These are phyloP conservation scores for Zymoseptoria ardabiliae DNA, from an alignment of 2,329 filamentous ascomycete species.

Conservation along the genomic window DNA sequence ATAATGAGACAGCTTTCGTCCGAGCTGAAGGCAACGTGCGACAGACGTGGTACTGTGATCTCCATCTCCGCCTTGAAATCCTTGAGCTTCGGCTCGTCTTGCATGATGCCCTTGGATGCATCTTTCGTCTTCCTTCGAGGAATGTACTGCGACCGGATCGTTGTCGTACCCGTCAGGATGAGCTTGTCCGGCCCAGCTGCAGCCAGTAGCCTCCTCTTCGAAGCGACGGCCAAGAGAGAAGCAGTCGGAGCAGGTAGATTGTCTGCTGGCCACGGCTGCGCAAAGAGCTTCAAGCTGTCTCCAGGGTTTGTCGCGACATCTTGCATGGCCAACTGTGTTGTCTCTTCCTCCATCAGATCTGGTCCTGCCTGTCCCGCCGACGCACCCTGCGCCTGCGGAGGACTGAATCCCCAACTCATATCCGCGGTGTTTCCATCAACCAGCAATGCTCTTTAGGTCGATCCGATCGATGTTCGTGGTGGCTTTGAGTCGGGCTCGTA, in stretches of 20 bases:
- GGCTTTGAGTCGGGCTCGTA: neutral
- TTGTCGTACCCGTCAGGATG: conserved; percentile 67
- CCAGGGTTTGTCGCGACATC: conserved; percentile 61
- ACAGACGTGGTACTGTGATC: conserved; percentile 68
- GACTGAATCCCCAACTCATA: neutral
- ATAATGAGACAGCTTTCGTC: conserved; percentile 79
- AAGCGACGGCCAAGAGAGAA: conserved; percentile 77
- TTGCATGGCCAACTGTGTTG: conserved; percentile 73
- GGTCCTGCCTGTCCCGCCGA: conserved; percentile 41
- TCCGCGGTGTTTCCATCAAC: neutral
- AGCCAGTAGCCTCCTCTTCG: conserved; percentile 71
- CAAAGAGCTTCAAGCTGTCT: conserved; percentile 70
- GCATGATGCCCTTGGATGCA: neutral
- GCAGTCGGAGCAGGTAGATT: conserved; percentile 66
- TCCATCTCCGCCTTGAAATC: conserved; percentile 47
- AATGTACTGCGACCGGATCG: conserved; percentile 65
- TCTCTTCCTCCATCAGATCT: conserved; percentile 70
- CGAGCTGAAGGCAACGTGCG: conserved; percentile 84
- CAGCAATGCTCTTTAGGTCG: neutral
- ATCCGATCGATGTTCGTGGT: neutral
- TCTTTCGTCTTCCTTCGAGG: conserved; percentile 5
- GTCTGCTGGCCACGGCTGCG: conserved; percentile 64
- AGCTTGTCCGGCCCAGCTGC: conserved; percentile 79
- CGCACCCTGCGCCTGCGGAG: neutral
- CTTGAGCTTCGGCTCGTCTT: conserved; percentile 5